Conservation (phyloP, 371 early-diverging fungal genomes). For the Mortierella sp. region DNA sequence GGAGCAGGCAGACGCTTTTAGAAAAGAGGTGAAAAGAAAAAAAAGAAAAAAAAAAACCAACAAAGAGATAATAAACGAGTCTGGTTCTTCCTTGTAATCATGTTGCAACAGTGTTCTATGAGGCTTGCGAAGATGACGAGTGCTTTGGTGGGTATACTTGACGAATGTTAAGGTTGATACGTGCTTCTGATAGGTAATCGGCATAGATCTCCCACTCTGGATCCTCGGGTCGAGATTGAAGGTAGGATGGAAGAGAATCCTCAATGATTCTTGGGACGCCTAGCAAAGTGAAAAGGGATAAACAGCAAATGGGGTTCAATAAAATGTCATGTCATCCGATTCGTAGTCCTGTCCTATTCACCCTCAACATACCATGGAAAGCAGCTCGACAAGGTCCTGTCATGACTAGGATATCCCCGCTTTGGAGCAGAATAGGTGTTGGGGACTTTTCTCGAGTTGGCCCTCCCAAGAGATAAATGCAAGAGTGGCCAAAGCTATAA, state of each 20-base stretch:
- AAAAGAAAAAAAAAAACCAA: not conserved
- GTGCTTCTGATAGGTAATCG: conserved; percentile 64
- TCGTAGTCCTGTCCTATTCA: too few relatives aligned
- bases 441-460: conserved; percentile 70
- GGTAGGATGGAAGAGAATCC: conserved; percentile 68
- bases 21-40: not conserved
- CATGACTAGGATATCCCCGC: conserved; percentile 91
- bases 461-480: conserved; percentile 86
- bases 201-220: conserved; percentile 68
- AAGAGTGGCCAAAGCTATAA: conserved; percentile 77
- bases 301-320: too few relatives aligned
- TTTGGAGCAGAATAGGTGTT: conserved; percentile 71
- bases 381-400: conserved; percentile 74
- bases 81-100: too few relatives aligned
- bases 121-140: not conserved
- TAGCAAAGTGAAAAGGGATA: conserved; percentile 19
- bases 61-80: not conserved
- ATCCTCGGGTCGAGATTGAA: conserved; percentile 49
- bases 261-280: conserved; percentile 82
- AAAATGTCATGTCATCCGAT: too few relatives aligned
- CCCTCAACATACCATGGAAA: conserved; percentile 75
- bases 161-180: conserved; percentile 83
- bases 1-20: conserved; percentile 4
- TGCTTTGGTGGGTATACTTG: conserved; percentile 70
- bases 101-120: not conserved